phyloP scores from a whole-genome alignment of 257 asterid genomes.

The Lithospermum erythrorhizon region DNA sequence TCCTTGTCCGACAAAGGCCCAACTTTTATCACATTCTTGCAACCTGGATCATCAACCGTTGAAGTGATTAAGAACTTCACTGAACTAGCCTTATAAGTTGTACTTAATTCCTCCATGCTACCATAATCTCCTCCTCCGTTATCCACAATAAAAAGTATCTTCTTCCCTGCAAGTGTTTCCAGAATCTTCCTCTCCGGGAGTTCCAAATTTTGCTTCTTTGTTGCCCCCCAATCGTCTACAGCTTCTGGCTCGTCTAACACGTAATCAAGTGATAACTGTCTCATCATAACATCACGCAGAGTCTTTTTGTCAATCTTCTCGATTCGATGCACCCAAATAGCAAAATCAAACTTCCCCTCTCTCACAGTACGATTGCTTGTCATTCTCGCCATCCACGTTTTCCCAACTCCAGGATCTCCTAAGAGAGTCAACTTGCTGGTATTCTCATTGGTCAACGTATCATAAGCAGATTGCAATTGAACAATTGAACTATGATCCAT shows the following conservation, averaged over 20 bases:
- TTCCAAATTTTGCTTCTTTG: not conserved
- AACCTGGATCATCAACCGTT: not conserved
- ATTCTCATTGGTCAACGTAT: not conserved
- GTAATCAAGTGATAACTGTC: conserved; percentile 8
- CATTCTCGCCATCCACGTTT: conserved; percentile 17
- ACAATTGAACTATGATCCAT: not conserved
- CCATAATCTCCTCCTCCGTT: conserved; percentile 6
- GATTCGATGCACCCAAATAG: conserved; percentile 11
- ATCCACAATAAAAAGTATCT: conserved; percentile 13
- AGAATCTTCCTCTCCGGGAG: not conserved
- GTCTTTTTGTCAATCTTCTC: not conserved
- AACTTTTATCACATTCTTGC: conserved; percentile 7
- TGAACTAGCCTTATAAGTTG: not conserved
- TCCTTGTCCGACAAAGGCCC: conserved; percentile 10
- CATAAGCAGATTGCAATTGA: not conserved
- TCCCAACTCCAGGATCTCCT: conserved; percentile 16
- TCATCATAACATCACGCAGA: conserved; percentile 4
- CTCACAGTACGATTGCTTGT: conserved; percentile 7
- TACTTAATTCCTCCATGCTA: not conserved
- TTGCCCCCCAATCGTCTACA: not conserved
- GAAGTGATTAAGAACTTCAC: conserved; percentile 13
- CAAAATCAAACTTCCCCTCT: conserved; percentile 5
- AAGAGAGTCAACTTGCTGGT: not conserved
- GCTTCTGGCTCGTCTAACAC: conserved; percentile 4
- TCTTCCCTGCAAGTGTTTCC: not conserved